Conservation (phyloP, 1,284 basidiomycete species). For the Psilocybe mexicana region DNA sequence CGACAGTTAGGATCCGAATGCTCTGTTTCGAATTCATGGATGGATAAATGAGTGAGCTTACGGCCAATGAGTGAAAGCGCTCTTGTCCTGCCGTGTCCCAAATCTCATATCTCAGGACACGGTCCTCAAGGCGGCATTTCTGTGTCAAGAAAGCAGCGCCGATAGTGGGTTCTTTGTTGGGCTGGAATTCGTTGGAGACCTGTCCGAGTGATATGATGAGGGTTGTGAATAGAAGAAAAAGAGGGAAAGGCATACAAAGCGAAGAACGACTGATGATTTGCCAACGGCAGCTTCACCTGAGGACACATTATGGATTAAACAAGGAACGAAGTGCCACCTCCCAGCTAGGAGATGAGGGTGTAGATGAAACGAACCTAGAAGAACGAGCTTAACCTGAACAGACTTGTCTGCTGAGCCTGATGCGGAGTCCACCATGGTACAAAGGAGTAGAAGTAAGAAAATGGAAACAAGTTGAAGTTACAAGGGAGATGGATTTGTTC, state of each 20-base stretch:
- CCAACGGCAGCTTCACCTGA: slow-evolving; percentile 97
- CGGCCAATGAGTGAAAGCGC: slow-evolving; percentile 90
- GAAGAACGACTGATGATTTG: slow-evolving; percentile 98
- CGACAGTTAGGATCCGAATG: slow-evolving; percentile 15
- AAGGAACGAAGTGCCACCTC: slow-evolving; percentile 9
- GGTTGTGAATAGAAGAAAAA: slow-evolving; percentile 11
- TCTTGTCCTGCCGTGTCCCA: slow-evolving; percentile 97
- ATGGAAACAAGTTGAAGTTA: slow-evolving; percentile 11
- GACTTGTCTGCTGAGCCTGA: slow-evolving; percentile 79
- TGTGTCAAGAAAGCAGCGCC: slow-evolving; percentile 93
- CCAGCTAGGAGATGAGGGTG: slow-evolving; percentile 5
- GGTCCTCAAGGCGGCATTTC: slow-evolving; percentile 89
- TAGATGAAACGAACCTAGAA: slow-evolving; percentile 61
- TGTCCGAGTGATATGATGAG: slow-evolving; percentile 29
- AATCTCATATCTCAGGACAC: slow-evolving; percentile 92
- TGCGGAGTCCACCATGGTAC: slow-evolving; percentile 65
- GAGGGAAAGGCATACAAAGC: slow-evolving; percentile 72
- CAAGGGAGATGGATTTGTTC: slow-evolving; percentile 7
- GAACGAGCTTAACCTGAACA: slow-evolving; percentile 88
- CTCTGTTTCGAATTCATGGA: slow-evolving; percentile 8
- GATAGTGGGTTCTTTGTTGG: slow-evolving; percentile 98
- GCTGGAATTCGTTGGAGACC: slow-evolving; percentile 93
- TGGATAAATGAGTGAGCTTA: slow-evolving; percentile 37
- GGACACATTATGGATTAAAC: slow-evolving; percentile 9
- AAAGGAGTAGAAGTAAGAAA: slow-evolving; percentile 20